Conservation (phyloP, 2,329 filamentous ascomycete genomes). For the Cytospora paraplurivora region DNA sequence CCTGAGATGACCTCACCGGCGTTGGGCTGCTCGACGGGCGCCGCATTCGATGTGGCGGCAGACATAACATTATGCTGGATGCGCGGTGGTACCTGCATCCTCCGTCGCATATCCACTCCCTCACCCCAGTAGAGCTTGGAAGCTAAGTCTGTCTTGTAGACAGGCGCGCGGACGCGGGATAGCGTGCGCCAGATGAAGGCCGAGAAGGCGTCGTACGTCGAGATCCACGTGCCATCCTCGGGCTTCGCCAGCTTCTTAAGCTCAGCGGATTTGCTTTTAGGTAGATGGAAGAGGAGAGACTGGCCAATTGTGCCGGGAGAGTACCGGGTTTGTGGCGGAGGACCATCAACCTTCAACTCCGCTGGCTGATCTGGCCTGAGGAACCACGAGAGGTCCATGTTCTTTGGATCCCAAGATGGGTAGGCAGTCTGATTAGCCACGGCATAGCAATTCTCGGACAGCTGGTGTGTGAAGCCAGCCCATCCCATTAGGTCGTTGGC, state of each 20-base stretch:
- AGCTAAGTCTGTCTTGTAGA: slow-evolving; percentile 38
- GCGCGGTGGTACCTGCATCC: slow-evolving; percentile 40
- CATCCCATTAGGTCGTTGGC: slow-evolving; percentile 47
- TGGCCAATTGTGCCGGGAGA: slow-evolving; percentile 33
- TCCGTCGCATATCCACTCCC: slow-evolving; percentile 43
- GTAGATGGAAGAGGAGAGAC: slow-evolving; percentile 45
- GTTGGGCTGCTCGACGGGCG: slow-evolving; percentile 36
- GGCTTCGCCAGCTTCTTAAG: slow-evolving; percentile 43
- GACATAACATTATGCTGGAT: slow-evolving; percentile 43
- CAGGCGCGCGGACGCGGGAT: slow-evolving; percentile 38
- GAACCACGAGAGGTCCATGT: slow-evolving; percentile 41
- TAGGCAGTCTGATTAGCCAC: slow-evolving; percentile 31
- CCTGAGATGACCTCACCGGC: slow-evolving; percentile 40
- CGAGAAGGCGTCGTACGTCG: slow-evolving; percentile 48
- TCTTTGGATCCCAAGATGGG: slow-evolving; percentile 41
- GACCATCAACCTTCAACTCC: slow-evolving; percentile 38
- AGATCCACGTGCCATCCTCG: slow-evolving; percentile 43
- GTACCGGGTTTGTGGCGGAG: slow-evolving; percentile 35
- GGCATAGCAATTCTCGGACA: slow-evolving; percentile 45
- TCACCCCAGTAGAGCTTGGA: slow-evolving; percentile 40
- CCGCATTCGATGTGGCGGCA: slow-evolving; percentile 34
- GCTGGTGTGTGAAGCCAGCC: slow-evolving; percentile 41
- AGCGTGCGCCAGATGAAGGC: slow-evolving; percentile 47
- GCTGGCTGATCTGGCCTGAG: slow-evolving; percentile 36
- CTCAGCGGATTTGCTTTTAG: slow-evolving; percentile 45